phyloP scores from a whole-genome alignment of 2,329 filamentous ascomycete genomes.

The Chalara sp. region DNA sequence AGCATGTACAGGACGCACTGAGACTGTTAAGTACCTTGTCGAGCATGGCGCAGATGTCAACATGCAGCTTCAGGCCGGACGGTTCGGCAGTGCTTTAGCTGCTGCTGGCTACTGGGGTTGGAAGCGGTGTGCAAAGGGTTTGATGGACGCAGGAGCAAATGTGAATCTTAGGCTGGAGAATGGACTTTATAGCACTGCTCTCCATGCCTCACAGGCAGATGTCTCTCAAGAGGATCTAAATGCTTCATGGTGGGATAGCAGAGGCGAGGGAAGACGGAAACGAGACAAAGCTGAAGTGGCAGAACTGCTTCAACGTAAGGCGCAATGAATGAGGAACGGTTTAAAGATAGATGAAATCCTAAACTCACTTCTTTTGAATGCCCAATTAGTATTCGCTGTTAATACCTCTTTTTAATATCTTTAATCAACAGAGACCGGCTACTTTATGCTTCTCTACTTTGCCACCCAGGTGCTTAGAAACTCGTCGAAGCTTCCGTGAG shows the following conservation, averaged over 20 bases:
- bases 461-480: not conserved
- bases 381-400: not conserved
- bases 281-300: not conserved
- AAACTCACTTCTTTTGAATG: not conserved
- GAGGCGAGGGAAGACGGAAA: too few relatives aligned
- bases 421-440: not conserved
- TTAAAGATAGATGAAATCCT: not conserved
- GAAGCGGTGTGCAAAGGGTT: not conserved
- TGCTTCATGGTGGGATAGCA: too few relatives aligned
- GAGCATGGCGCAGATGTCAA: constrained; percentile 7
- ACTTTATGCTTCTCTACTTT: not conserved
- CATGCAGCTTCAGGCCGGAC: not conserved
- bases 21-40: not conserved
- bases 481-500: not conserved
- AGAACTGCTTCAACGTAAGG: not conserved
- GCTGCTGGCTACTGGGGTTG: constrained; percentile 3
- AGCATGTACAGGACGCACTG: not conserved
- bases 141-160: constrained; percentile 4
- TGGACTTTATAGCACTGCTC: constrained; percentile 4
- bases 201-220: not conserved
- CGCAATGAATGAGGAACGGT: not conserved
- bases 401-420: not conserved
- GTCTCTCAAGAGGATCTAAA: too few relatives aligned
- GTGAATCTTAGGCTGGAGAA: constrained; percentile 5
- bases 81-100: constrained; percentile 6